Conservation (phyloP, 2,329 filamentous ascomycete genomes). For the Aspergillus ibericus region DNA sequence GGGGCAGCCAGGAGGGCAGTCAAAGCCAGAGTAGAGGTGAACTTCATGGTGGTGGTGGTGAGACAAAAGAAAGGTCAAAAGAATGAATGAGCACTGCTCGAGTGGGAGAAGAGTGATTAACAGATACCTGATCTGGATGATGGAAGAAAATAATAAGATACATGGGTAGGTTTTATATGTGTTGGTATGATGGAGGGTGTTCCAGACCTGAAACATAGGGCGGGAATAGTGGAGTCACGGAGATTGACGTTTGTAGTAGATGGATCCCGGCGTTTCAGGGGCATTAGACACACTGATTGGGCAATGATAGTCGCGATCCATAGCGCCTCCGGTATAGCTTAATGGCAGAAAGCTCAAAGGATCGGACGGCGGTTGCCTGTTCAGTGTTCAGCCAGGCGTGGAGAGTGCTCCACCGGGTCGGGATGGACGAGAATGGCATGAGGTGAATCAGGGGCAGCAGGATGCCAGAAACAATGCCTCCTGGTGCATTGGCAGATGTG, state of each 20-base stretch:
- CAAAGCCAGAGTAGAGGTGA: slow-evolving; percentile 3
- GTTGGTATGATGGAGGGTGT: neutral
- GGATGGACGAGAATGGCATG: too few relatives aligned
- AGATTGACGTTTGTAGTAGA: neutral
- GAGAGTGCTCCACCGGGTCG: too few relatives aligned
- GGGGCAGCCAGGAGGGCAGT: slow-evolving; percentile 4
- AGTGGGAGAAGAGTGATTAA: neutral
- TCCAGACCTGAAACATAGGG: neutral
- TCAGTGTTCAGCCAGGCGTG: neutral
- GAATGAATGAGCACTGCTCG: neutral
- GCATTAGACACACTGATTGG: neutral
- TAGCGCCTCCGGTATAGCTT: neutral
- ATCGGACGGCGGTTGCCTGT: neutral
- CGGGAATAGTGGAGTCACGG: neutral
- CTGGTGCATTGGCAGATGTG: too few relatives aligned
- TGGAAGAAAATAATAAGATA: neutral
- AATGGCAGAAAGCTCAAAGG: neutral
- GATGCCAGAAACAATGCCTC: too few relatives aligned
- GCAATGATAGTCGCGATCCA: neutral
- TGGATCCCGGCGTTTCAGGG: neutral
- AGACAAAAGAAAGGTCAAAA: neutral
- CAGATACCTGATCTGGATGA: neutral
- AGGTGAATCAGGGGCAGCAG: too few relatives aligned
- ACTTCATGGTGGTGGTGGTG: slow-evolving; percentile 1
- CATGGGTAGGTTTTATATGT: neutral